A percentile compares a stretch with the other conserved stretches of the same genome.
Conservation (phyloP, 768 basidiomycete species). For the Podaxis carcinomalis region DNA sequence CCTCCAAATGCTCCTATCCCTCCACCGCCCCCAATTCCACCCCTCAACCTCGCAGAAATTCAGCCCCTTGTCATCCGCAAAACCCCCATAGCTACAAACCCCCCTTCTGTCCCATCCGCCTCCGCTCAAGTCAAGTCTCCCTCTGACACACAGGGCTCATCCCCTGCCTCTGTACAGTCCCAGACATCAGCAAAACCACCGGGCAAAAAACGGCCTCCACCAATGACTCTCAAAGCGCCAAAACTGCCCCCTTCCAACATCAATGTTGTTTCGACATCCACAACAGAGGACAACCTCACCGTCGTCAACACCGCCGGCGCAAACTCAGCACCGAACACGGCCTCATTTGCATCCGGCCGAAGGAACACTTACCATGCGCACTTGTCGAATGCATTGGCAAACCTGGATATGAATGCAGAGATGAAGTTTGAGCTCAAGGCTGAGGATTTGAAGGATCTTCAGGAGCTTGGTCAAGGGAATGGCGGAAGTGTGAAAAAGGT, state of each 20-base stretch:
- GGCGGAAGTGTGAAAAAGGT: slow-evolving; percentile 98
- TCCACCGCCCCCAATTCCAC: slow-evolving; percentile 15
- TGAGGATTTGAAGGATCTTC: slow-evolving; percentile 87
- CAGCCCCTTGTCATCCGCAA: slow-evolving; percentile 6
- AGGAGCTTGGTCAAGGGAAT: slow-evolving; percentile 93
- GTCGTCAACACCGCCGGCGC: slow-evolving; percentile 47
- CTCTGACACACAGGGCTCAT: no score
- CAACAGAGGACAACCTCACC: slow-evolving; percentile 30
- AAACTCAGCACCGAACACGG: slow-evolving; percentile 43
- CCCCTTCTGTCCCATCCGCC: slow-evolving; percentile 13
- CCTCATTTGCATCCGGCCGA: slow-evolving; percentile 32
- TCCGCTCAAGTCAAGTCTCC: no score
- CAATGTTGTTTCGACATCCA: slow-evolving; percentile 30
- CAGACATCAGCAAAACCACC: slow-evolving; percentile 14
- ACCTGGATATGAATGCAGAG: slow-evolving; percentile 80
- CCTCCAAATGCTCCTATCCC: slow-evolving; percentile 14
- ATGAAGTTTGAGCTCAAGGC: slow-evolving; percentile 80
- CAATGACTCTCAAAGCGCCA: slow-evolving; percentile 77
- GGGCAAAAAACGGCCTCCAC: slow-evolving; percentile 72
- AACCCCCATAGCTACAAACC: slow-evolving; percentile 8
- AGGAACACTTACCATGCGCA: slow-evolving; percentile 77
- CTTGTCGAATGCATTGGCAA: slow-evolving; percentile 81
- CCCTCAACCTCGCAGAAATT: background rate
- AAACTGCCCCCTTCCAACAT: slow-evolving; percentile 47
- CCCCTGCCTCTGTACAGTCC: slow-evolving; percentile 16